Evolutionary conservation across 2,329 filamentous ascomycete species (phyloP), one percentile per base, ranked within the genome.

Genomic region (Fusarium floridanum): DNA sequence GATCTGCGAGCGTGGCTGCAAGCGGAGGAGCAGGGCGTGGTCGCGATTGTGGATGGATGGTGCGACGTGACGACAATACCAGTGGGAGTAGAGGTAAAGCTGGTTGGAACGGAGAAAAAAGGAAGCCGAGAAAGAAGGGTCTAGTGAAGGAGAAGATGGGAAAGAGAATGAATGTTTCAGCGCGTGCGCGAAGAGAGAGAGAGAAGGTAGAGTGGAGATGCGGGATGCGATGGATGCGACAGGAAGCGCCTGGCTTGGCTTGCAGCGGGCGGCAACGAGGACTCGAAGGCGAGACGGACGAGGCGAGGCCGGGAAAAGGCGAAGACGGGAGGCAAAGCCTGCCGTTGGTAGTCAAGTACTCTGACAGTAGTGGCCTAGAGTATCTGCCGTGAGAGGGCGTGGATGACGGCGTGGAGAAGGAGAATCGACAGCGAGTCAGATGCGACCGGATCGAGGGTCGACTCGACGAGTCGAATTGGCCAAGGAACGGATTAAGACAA

Each of bases 1-100:
- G 76, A 78, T 77, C 71, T 77, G 73, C 76, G 74, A 73, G 69
- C 57, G 73, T 76, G 69, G 75, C 74, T 77, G 71, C 71, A 74
- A 77, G 75, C 73, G 71, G 75, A 76, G 72, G 66, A 64, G 60
- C 29, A 72, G 63, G 50, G 63, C 62, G 50, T 57, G 60, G 61
- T 56, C 32, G 53, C 69, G 63, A 75, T 75, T 75, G 68, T 66
- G 64, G 64, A 61, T 68, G 66, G 64, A 74, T 69, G 63, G 68
- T 72, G 68, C 61, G 48, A 75, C 70, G 65, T 72, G 39, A 70
- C 53, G 55, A 66, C 59, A 59, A 50, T 55, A 61, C 55, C 22
- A 32, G 32, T 45, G 56, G 37, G 34, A 53, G 16, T 12, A 27
- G 59, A 61, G 27, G 41, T 14, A 43, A 45, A 60, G 36, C 36